Conservation (phyloP, 2,329 filamentous ascomycete species). For the Trichoderma gracile region DNA sequence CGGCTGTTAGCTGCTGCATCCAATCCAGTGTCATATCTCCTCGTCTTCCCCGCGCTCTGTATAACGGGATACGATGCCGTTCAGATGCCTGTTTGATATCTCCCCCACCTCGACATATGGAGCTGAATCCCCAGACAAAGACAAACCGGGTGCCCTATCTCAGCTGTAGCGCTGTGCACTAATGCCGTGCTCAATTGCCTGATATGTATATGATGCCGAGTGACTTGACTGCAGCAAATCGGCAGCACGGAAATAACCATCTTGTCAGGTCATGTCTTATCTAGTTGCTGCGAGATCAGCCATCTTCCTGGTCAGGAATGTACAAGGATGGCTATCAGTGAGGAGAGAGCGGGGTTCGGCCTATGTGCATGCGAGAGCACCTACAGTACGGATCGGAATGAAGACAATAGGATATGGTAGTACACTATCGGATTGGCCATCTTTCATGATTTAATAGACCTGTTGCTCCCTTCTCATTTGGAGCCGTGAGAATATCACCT, state of each 20-base stretch:
- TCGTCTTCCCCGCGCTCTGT: background rate
- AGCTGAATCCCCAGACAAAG: background rate
- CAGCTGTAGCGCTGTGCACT: background rate
- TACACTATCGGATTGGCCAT: background rate
- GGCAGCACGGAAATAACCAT: background rate
- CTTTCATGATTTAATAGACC: background rate
- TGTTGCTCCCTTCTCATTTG: background rate
- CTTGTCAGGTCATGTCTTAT: conserved; percentile 12
- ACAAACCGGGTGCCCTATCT: background rate
- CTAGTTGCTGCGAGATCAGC: background rate
- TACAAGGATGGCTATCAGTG: background rate
- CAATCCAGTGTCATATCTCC: background rate
- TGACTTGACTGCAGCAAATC: background rate
- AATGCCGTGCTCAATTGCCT: background rate
- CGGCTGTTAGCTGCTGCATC: conserved; percentile 3
- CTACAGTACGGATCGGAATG: too few relatives aligned
- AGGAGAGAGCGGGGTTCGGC: conserved; percentile 21
- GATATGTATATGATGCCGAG: background rate
- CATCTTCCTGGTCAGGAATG: background rate
- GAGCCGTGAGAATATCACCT: background rate
- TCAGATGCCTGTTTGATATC: background rate
- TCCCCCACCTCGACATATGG: background rate
- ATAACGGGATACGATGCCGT: background rate
- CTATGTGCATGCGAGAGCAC: background rate
- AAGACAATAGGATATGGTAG: background rate